Base-by-base conservation (phyloP, 1,139 yeast species). In the Pichia sp. region DNA sequence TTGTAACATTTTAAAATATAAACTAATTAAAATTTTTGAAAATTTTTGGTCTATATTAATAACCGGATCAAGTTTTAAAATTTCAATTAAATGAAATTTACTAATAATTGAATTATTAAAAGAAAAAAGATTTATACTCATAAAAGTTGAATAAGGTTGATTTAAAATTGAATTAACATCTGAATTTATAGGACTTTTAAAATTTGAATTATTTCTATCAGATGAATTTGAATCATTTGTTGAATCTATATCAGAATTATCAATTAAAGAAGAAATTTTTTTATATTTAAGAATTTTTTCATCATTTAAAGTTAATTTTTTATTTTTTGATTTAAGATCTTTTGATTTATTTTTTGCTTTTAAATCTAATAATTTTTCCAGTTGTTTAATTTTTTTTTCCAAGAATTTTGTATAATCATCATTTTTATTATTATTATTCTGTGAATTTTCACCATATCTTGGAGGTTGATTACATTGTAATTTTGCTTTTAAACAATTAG, bases 401-500 rank as follows among this genome's bases (percentile, higher is more conserved):
- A 77, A 52, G 52, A 72, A 65, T 14, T 63, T 40, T 1, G 80
- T 74, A 49, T 76, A 76, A 26, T 74, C 78, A 48, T 74, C 76
- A 51, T 70, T 72, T 14, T 57, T 60, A 16, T 64, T 63, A 1
- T 61, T 52, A 42, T 58, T 9, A 9, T 20, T 33, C 9, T 25
- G 31, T 16, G 13, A 61, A 23, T 46, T 51, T 20, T 52, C 52
- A 1, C 70, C 66, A 45, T 77, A 77, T 41, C 74, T 65, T 5
- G 74, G 74, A 0, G 83, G 83, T 52, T 77, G 80, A 4, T 76
- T 63, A 55, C 83, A 77, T 46, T 67, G 62, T 4, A 70, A 74
- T 21, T 71, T 74, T 0, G 82, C 78, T 50, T 74, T 74, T 39
- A 76, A 57, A 58, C 83, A 77, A 31, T 77, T 76, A 8, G 82